These are phyloP conservation scores for Corymbia citriodora DNA, from an alignment of 441 rosid genomes.

Conservation along the genomic window DNA sequence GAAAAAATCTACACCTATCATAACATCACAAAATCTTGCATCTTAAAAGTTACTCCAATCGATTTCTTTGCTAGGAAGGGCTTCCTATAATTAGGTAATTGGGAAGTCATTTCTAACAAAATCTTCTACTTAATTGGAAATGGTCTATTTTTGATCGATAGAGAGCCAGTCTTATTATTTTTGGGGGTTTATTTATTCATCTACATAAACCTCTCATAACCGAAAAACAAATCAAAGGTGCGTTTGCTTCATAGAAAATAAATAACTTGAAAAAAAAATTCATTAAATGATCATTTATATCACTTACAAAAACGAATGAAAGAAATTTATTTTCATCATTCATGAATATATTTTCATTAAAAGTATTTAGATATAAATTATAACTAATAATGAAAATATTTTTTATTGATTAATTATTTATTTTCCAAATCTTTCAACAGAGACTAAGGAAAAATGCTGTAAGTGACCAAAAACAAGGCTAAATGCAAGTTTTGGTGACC, in stretches of 20 bases:
- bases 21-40: background rate
- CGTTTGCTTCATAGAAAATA: too few species aligned
- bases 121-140: background rate
- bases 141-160: background rate
- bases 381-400: too few species aligned
- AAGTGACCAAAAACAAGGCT: background rate
- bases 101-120: background rate
- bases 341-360: too few species aligned
- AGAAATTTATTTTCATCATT: too few species aligned
- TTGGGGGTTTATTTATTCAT: background rate
- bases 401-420: too few species aligned
- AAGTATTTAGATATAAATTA: too few species aligned
- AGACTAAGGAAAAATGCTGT: background rate
- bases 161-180: background rate
- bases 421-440: background rate
- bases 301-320: rapidly evolving
- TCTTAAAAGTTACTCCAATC: background rate
- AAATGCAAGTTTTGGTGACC: background rate
- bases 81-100: background rate
- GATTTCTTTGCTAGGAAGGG: background rate
- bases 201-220: background rate
- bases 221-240: background rate
- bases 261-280: too few species aligned
- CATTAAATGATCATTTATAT: too few species aligned
- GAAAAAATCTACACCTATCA: background rate